These are phyloP conservation scores for Sphagnum fallax DNA, from an alignment of 228 moss, liverwort and hornwort genomes.

Conservation along the genomic window DNA sequence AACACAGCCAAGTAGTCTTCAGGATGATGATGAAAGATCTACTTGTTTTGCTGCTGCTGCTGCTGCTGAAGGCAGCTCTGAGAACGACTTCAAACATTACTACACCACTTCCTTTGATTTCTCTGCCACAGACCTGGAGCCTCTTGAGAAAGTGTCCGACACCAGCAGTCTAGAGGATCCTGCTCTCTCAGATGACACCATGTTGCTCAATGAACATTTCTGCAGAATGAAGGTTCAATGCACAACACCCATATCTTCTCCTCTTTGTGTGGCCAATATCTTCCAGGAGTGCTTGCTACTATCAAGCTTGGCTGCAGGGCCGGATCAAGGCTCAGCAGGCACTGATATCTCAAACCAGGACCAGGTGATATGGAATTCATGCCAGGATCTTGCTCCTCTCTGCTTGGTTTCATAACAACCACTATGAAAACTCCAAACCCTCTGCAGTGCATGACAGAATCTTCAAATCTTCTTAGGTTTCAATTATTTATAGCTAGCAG, in stretches of 20 bases:
- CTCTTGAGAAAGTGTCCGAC: slow-evolving; percentile 31
- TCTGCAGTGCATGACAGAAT: no score
- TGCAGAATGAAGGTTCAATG: slow-evolving; percentile 29
- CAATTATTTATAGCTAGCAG: no score
- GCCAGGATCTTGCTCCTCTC: no score
- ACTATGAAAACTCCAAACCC: no score
- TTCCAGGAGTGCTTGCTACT: slow-evolving; percentile 2
- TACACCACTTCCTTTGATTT: slow-evolving; percentile 46
- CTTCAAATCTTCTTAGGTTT: no score
- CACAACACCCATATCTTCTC: slow-evolving; percentile 6
- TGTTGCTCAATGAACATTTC: slow-evolving; percentile 5
- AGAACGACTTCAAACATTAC: slow-evolving; percentile 31
- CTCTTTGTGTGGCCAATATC: slow-evolving; percentile 35
- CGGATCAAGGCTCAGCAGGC: no score
- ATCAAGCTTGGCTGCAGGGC: background rate
- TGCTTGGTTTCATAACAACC: no score
- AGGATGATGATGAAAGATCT: slow-evolving; percentile 33
- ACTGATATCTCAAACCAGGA: no score
- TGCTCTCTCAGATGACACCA: slow-evolving; percentile 25
- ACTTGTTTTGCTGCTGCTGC: slow-evolving; percentile 37
- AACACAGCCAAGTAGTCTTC: background rate
- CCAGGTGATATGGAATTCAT: no score
- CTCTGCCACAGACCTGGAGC: slow-evolving; percentile 2
- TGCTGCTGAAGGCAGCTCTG: slow-evolving; percentile 57
- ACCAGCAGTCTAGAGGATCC: slow-evolving; percentile 40